These are phyloP conservation scores for Epichloe elymi DNA, from an alignment of 2,329 filamentous ascomycete species.

Conservation along the genomic window DNA sequence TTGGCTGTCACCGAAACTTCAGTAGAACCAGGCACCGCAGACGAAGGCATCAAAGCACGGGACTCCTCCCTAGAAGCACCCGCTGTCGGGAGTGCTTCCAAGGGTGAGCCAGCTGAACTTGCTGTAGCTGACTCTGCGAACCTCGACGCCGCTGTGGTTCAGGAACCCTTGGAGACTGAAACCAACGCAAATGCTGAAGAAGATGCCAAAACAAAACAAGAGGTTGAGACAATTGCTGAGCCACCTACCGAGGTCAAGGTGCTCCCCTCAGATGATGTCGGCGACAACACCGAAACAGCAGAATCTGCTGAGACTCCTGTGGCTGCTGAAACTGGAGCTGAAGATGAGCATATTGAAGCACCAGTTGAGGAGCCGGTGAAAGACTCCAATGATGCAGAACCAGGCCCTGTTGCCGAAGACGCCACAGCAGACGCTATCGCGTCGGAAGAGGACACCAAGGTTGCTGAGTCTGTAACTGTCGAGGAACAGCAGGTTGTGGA, in stretches of 20 bases:
- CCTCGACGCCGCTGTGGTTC: too few relatives aligned
- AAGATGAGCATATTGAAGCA: background rate
- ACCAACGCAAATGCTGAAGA: constrained; percentile 6
- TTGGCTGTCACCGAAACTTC: background rate
- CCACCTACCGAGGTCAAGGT: background rate
- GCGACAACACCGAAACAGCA: background rate
- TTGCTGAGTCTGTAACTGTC: background rate
- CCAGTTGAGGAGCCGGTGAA: background rate
- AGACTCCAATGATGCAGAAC: background rate
- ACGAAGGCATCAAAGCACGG: background rate
- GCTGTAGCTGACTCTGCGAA: background rate
- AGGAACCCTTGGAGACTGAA: background rate
- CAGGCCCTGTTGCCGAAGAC: background rate
- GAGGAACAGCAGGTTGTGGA: background rate
- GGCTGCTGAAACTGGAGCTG: background rate
- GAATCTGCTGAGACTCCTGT: background rate
- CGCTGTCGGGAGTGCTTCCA: background rate
- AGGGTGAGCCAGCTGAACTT: background rate
- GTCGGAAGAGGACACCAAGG: background rate
- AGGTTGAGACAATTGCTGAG: background rate
- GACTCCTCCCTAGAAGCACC: background rate
- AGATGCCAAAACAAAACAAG: background rate
- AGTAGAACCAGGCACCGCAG: constrained; percentile 2
- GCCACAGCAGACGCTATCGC: background rate
- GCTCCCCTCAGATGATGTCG: background rate